These are phyloP conservation scores for Syncephalastrum contaminatum DNA, from an alignment of 371 early-diverging fungal species.

Conservation along the genomic window DNA sequence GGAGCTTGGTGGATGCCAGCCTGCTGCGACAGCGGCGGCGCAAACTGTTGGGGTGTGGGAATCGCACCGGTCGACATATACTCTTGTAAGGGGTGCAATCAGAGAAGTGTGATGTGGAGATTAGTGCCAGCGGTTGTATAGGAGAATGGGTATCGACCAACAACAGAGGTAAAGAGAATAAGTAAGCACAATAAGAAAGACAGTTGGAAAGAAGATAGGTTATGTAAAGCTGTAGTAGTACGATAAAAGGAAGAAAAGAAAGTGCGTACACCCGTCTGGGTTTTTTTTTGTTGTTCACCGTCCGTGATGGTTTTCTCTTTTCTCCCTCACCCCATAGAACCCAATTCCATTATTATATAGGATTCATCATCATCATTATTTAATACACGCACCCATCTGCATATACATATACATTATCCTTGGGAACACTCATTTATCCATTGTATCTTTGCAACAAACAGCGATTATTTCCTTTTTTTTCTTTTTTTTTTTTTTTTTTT, in stretches of 20 bases:
- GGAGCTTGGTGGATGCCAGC: conserved; percentile 5
- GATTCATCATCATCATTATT: too few species aligned
- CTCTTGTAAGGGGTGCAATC: conserved; percentile 2
- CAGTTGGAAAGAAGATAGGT: not conserved
- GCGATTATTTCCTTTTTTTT: too few species aligned
- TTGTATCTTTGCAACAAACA: too few species aligned
- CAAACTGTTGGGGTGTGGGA: conserved; percentile 11
- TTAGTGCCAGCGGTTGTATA: conserved; percentile 4
- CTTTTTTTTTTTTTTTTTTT: too few species aligned
- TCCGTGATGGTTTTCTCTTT: too few species aligned
- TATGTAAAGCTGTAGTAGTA: not conserved
- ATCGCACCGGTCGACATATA: conserved; percentile 13
- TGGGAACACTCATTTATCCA: too few species aligned
- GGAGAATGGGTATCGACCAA: conserved; percentile 4
- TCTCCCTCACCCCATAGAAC: too few species aligned
- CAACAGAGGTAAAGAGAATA: not conserved
- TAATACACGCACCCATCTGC: too few species aligned
- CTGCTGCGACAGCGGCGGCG: conserved; percentile 3
- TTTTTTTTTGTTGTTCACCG: conserved; percentile 4
- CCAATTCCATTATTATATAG: too few species aligned
- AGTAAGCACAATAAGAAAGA: too few species aligned
- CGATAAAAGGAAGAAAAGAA: conserved; percentile 3
- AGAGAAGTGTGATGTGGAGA: conserved; percentile 3
- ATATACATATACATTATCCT: too few species aligned
- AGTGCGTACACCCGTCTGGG: conserved; percentile 2